phyloP scores from a whole-genome alignment of 2,329 filamentous ascomycete species.

The Emmonsia crescens region DNA sequence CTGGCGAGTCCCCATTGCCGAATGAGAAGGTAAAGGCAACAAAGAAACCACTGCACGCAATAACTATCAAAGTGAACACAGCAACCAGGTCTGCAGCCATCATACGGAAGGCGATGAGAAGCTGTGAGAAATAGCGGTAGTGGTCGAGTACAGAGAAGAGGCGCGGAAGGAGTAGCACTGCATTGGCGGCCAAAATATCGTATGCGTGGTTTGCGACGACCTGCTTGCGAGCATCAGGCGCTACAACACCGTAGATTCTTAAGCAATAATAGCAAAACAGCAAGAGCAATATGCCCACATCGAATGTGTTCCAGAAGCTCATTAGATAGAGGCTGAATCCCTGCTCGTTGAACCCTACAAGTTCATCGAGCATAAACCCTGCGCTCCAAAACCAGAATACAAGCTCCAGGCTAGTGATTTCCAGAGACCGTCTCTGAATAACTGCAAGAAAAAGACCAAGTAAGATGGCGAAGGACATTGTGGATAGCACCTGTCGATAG shows the following conservation, averaged over 20 bases:
- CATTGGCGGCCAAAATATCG: conserved; percentile 85
- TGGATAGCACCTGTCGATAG: conserved; percentile 84
- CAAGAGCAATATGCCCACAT: conserved; percentile 76
- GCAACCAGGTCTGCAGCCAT: conserved; percentile 87
- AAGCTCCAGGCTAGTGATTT: conserved; percentile 75
- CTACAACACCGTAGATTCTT: conserved; percentile 74
- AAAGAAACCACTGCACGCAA: conserved; percentile 88
- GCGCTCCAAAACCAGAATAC: conserved; percentile 97
- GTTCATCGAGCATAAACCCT: conserved; percentile 91
- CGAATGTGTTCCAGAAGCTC: conserved; percentile 96
- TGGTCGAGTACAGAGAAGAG: conserved; percentile 90
- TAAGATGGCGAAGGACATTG: conserved; percentile 72
- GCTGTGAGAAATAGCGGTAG: conserved; percentile 90
- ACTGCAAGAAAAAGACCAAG: conserved; percentile 79
- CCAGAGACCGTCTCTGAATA: conserved; percentile 59
- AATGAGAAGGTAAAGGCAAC: conserved; percentile 85
- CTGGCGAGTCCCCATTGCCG: conserved; percentile 56
- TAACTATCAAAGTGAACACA: conserved; percentile 71
- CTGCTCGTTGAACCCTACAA: conserved; percentile 93
- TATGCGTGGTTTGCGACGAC: conserved; percentile 76
- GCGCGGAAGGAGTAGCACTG: conserved; percentile 77
- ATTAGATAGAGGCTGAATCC: conserved; percentile 94
- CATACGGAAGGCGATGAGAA: conserved; percentile 84
- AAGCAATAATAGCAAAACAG: conserved; percentile 84
- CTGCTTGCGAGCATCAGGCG: conserved; percentile 58